phyloP scores from a whole-genome alignment of 306 rosid species.

The Dryas drummondii region DNA sequence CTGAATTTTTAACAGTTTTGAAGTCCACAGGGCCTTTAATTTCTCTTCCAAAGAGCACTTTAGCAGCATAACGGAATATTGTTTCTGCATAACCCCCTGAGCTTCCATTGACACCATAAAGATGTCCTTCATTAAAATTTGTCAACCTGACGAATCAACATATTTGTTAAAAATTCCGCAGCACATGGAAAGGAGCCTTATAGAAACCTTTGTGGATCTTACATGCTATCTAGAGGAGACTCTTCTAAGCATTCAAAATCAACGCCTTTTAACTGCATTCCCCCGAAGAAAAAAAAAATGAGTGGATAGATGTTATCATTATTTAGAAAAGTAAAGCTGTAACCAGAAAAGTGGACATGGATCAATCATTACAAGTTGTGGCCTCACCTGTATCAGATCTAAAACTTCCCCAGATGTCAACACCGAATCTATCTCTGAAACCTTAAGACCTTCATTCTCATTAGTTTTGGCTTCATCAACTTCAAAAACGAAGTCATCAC shows the following conservation, averaged over 20 bases:
- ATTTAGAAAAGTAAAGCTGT: not conserved
- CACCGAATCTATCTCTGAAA: slow-evolving; percentile 90
- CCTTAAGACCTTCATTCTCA: slow-evolving; percentile 36
- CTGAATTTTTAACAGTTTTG: slow-evolving; percentile 65
- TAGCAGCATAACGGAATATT: slow-evolving; percentile 71
- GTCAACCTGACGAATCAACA: slow-evolving; percentile 58
- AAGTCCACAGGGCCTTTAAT: slow-evolving; percentile 73
- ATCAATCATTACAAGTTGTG: slow-evolving; percentile 15
- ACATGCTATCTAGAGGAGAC: slow-evolving; percentile 74
- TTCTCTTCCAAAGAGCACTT: slow-evolving; percentile 68
- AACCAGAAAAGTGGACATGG: slow-evolving; percentile 6
- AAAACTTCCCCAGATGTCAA: slow-evolving; percentile 91
- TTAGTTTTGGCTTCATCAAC: slow-evolving; percentile 39
- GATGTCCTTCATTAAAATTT: slow-evolving; percentile 63
- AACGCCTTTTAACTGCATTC: slow-evolving; percentile 66
- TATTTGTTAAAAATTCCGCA: slow-evolving; percentile 5
- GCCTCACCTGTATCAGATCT: slow-evolving; percentile 80
- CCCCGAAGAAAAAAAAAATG: not conserved
- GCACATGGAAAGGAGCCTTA: slow-evolving; percentile 16
- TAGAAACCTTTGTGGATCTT: slow-evolving; percentile 25
- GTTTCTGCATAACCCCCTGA: slow-evolving; percentile 96
- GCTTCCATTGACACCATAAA: slow-evolving; percentile 82
- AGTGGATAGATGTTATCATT: not conserved
- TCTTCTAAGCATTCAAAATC: slow-evolving; percentile 72
- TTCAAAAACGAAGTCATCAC: slow-evolving; percentile 80